Evolutionary conservation across 495 filamentous ascomycete genomes (phyloP).

Genomic region (Astrocystis sublimbata): DNA sequence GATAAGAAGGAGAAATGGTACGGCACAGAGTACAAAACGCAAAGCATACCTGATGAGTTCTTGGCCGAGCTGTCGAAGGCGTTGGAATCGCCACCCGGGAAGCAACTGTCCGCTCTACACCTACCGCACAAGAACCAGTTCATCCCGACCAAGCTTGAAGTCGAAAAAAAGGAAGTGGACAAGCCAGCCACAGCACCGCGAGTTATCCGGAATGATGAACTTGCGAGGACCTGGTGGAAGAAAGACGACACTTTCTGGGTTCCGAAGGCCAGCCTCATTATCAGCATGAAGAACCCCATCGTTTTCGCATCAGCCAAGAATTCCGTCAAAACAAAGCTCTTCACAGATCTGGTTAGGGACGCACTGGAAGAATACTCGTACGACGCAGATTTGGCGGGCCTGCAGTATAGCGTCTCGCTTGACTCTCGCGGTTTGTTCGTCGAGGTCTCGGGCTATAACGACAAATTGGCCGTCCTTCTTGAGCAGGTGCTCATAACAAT

Average conservation of each 20-base stretch:
- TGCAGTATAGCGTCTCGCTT: slow-evolving; percentile 76
- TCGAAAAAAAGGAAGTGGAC: slow-evolving; percentile 86
- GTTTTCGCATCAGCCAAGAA: slow-evolving; percentile 75
- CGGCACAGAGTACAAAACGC: slow-evolving; percentile 86
- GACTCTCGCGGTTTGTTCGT: slow-evolving; percentile 75
- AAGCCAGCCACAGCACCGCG: slow-evolving; percentile 73
- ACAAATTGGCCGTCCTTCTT: slow-evolving; percentile 88
- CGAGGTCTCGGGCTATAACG: slow-evolving; percentile 87
- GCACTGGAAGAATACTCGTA: slow-evolving; percentile 94
- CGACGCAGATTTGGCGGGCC: slow-evolving; percentile 88
- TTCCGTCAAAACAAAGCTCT: slow-evolving; percentile 74
- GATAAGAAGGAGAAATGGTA: slow-evolving; percentile 96
- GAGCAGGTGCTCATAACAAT: slow-evolving; percentile 89
- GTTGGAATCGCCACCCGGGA: slow-evolving; percentile 52
- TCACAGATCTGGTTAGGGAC: slow-evolving; percentile 85
- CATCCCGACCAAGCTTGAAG: slow-evolving; percentile 88
- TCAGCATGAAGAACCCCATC: slow-evolving; percentile 77
- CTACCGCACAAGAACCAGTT: slow-evolving; percentile 95
- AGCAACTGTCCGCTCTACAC: slow-evolving; percentile 70
- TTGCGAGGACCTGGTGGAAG: slow-evolving; percentile 92
- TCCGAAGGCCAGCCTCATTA: slow-evolving; percentile 82
- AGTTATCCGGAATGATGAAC: slow-evolving; percentile 83
- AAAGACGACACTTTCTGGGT: slow-evolving; percentile 99
- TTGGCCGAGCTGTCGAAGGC: slow-evolving; percentile 67
- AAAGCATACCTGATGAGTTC: slow-evolving; percentile 79